Percentiles rank a stretch among this genome's conserved stretches.
phyloP scores from a whole-genome alignment of 192 early-diverging fungal genomes.

The Rhizoclosmatium globosum region DNA sequence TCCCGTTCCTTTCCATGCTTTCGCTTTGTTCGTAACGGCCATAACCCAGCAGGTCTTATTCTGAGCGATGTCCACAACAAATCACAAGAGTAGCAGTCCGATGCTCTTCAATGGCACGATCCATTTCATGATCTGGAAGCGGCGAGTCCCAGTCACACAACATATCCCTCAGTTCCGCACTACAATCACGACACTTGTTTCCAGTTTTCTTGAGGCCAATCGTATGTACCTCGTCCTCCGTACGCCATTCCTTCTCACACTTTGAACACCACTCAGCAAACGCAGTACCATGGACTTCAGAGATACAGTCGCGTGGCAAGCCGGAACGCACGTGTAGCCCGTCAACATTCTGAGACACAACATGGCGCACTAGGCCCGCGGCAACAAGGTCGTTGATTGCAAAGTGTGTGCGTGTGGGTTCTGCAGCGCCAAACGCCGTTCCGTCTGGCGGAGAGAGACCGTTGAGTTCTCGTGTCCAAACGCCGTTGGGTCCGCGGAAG shows the following conservation, averaged over 20 bases:
- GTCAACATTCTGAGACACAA: slow-evolving; percentile 28
- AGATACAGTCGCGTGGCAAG: neutral
- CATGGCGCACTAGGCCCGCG: neutral
- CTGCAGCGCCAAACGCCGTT: neutral
- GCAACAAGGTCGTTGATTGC: slow-evolving; percentile 7
- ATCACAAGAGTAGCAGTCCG: slow-evolving; percentile 12
- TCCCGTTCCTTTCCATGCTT: too few relatives aligned
- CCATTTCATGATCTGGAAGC: slow-evolving; percentile 9
- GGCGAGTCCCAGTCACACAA: slow-evolving; percentile 27
- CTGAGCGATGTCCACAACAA: slow-evolving; percentile 14
- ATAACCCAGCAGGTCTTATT: slow-evolving; percentile 11
- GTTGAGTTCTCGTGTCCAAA: slow-evolving; percentile 8
- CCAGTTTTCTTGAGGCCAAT: slow-evolving; percentile 19
- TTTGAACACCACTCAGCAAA: slow-evolving; percentile 11
- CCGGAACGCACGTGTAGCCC: slow-evolving; percentile 5
- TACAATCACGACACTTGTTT: neutral
- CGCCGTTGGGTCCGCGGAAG: slow-evolving; percentile 34
- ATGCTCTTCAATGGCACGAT: slow-evolving; percentile 20
- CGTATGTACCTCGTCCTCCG: neutral
- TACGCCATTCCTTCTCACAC: slow-evolving; percentile 11
- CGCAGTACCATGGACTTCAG: slow-evolving; percentile 27
- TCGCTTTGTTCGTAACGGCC: neutral
- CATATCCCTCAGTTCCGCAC: slow-evolving; percentile 1
- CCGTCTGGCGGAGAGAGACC: neutral
- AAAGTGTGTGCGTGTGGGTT: slow-evolving; percentile 4